Base-by-base conservation (phyloP, 1,284 basidiomycete genomes). In the Malassezia dermatis region DNA sequence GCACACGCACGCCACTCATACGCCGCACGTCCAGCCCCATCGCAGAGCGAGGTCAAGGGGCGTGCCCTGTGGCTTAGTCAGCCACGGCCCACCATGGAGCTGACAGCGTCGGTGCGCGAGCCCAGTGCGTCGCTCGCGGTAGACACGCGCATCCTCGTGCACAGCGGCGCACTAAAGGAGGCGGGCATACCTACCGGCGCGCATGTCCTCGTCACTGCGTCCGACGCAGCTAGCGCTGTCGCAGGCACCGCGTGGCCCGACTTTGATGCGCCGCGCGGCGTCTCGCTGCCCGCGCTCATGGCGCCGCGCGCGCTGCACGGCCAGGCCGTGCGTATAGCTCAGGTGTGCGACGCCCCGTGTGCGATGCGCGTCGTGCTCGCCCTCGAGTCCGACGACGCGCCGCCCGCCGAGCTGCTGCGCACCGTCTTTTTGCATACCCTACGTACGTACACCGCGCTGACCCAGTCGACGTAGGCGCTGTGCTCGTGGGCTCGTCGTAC, bases 171-270 rank as follows among this genome's bases (percentile, higher is more conserved):
- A 41, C 73, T 88, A 44, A 86, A 84, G 67, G 69, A 78, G 26
- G 72, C 79, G 28, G 86, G 82, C 75, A 66, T 85, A 8, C 81
- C 78, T 51, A 84, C 86, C 27, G 85, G 85, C 13, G 86, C 88
- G 71, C 77, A 83, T 13, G 72, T 88, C 47, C 81, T 81, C 48
- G 67, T 88, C 65, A 26, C 26, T 4, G 21, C 30, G 8, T n/a
- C 30, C 19, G 24, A 23, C 23, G 31, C 31, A 31, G 17, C 35
- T 51, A 28, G 63, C 61, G 24, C 60, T 57, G n/a, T 55, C 63
- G 57, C 48, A 24, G 69, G 67, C 2, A 56, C 66, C 2, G 68
- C 64, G 0, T 73, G 71, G 71, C 67, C 71, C 1, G 64, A 62
- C 7, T 71, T 67, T 45, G 65, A 62, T 11, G 57, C 66, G 10